Conservation (phyloP, 352 stramenopile species). For the Phytophthora constricta region DNA sequence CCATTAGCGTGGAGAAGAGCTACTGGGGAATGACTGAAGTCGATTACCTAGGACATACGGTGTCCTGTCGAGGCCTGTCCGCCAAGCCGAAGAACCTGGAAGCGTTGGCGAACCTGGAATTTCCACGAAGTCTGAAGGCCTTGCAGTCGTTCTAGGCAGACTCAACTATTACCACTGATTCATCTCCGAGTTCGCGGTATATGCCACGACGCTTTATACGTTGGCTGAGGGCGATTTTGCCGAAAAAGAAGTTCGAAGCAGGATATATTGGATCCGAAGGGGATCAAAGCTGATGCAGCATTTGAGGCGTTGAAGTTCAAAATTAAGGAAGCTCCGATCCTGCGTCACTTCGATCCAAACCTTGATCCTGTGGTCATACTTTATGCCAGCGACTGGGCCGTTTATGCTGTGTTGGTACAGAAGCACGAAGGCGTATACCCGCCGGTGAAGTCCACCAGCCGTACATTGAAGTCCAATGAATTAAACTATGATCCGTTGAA, state of each 20-base stretch:
- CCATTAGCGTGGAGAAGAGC: conserved; percentile 33
- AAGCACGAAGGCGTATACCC: conserved; percentile 13
- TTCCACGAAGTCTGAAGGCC: background rate
- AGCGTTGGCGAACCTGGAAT: background rate
- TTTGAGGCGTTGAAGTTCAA: conserved; percentile 12
- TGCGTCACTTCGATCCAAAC: conserved; percentile 23
- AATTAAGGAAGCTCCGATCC: conserved; percentile 6
- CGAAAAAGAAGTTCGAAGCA: too few relatives aligned
- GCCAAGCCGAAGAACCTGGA: conserved; percentile 5
- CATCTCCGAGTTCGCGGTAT: conserved; percentile 18
- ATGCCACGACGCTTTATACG: background rate
- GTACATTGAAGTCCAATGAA: conserved; percentile 22
- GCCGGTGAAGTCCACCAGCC: conserved; percentile 19
- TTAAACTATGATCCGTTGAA: conserved; percentile 13
- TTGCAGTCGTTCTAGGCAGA: conserved; percentile 4
- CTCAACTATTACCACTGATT: conserved; percentile 21
- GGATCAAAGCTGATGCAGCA: background rate
- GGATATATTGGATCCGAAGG: background rate
- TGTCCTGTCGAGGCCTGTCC: conserved; percentile 7
- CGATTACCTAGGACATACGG: conserved; percentile 20
- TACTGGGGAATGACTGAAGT: conserved; percentile 14
- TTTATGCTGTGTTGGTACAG: conserved; percentile 13
- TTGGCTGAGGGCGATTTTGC: conserved; percentile 12
- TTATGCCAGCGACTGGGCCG: conserved; percentile 24
- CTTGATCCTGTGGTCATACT: conserved; percentile 9